phyloP scores from a whole-genome alignment of 352 stramenopile genomes.

The Phytophthora gonapodyides region DNA sequence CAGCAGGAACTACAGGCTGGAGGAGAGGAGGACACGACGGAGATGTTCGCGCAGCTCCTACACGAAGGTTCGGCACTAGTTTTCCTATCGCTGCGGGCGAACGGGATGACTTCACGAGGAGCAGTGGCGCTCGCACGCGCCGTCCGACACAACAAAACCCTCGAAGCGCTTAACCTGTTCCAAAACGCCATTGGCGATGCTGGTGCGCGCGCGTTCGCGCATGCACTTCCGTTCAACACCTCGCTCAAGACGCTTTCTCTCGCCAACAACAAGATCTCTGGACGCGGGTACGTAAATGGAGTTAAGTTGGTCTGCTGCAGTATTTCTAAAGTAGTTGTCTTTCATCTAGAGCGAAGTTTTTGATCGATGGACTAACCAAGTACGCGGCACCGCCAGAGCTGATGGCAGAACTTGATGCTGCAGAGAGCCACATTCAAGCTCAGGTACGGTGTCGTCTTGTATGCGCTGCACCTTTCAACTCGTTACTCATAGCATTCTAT shows the following conservation, averaged over 20 bases:
- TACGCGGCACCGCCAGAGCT: conserved; percentile 60
- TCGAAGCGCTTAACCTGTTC: conserved; percentile 75
- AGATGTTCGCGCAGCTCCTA: conserved; percentile 52
- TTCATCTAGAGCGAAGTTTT: conserved; percentile 32
- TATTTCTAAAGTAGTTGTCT: not conserved
- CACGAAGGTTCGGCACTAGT: conserved; percentile 41
- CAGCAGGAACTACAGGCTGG: conserved; percentile 15
- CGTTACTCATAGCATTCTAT: not conserved
- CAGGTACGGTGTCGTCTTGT: conserved; percentile 38
- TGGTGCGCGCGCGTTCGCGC: conserved; percentile 56
- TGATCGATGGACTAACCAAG: conserved; percentile 51
- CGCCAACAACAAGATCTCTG: conserved; percentile 61
- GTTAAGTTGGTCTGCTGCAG: too few relatives aligned
- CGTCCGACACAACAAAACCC: conserved; percentile 50
- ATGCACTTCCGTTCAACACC: conserved; percentile 59
- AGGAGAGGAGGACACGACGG: conserved; percentile 9
- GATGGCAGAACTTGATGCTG: conserved; percentile 56
- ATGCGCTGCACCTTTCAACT: not conserved
- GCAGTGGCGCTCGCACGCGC: conserved; percentile 44
- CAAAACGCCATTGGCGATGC: conserved; percentile 63
- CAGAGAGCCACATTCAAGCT: conserved; percentile 69
- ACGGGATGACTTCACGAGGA: conserved; percentile 49
- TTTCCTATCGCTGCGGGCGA: conserved; percentile 67
- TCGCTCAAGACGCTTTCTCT: conserved; percentile 70
- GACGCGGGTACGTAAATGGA: conserved; percentile 38